Evolutionary conservation across 148 eudicot species (phyloP), one percentile per base, ranked within the genome.

Genomic region (Polygonum maritimum): DNA sequence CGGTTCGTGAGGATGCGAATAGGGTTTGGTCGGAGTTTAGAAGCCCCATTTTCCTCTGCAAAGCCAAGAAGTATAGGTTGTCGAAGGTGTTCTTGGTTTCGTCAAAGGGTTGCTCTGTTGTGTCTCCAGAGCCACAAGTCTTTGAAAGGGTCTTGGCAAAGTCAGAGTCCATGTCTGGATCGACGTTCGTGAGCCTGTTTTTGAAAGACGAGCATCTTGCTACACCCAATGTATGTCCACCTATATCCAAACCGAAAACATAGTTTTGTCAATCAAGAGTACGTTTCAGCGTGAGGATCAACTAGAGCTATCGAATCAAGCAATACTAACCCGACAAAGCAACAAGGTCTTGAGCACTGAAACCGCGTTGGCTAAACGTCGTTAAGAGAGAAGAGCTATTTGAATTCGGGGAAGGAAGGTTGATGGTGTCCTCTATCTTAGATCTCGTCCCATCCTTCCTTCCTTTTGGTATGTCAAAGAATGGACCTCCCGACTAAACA

Each of bases 141-240:
- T 77, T 83, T 1, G 88, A 26, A 48, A 93, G 82, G 11, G 85
- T 80, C 69, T 75, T 85, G 8, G 84, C 82, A 60, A 93, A 93
- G 70, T 83, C 81, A 5, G 87, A 49, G 69, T 89, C 88, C 16
- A 93, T 14, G 31, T 60, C 78, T 36, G 98, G 94, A 54, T 93
- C 96, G 39, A 77, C 71, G 2, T 84, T 87, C 51, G 76, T 80
- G 78, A 93, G 48, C 31, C 98, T 79, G 67, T 54, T 58, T 74
- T 93, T 93, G 92, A 93, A 93, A 26, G 96, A 89, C 45, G 92
- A 81, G 77, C 97, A 93, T 74, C 97, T 86, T 73, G 98, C 94
- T 55, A 88, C 97, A 54, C 98, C 98, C 21, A 93, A 85, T 12
- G 98, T 93, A 48, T 93, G 98, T 2, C 79, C 98, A 48, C 98